Evolutionary conservation across 306 rosid species (phyloP), one percentile per base, ranked within the genome.

Genomic region (Lathyrus oleraceus): DNA sequence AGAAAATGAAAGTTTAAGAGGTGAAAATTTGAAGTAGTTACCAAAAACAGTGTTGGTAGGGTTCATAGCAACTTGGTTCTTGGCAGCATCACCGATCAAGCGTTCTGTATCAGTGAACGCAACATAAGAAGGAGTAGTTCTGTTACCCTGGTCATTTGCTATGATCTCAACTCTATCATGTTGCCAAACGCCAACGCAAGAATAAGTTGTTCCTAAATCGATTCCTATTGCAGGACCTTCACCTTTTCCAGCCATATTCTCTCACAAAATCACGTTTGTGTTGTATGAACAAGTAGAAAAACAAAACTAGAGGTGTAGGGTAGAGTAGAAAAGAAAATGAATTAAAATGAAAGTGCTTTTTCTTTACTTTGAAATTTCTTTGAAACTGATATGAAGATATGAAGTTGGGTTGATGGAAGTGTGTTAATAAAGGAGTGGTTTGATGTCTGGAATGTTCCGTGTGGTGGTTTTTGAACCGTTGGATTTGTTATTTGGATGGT

Each of bases 221-320:
- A 85, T 85, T 74, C 88, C 88, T 4, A 85, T 85, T 5, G 84
- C 84, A 8, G 86, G 88, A 13, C 84, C 86, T 16, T 85, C 86
- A 1, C 86, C 79, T 79, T 84, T 84, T 1, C 76, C 86, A 40
- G 88, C 88, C 88, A 84, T 84, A 28, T 0, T 38, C 32, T 21
- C 45, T 21, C 20, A 51, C 45, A 6, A 8, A 15, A 12, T 48
- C 2, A 10, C 12, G 5, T 49, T 20, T 0, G 2, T 10, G 23
- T 20, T 8, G 47, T 4, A 8, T 0, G 5, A 6, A 44, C 16
- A 44, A 14, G 39, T 35, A 35, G 32, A 4, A 28, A n/a, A n/a
- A n/a, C n/a, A n/a, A n/a, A n/a, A n/a, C n/a, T n/a, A n/a, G n/a
- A n/a, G n/a, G n/a, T n/a, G n/a, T n/a, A n/a, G n/a, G n/a, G n/a